phyloP scores from a whole-genome alignment of 2,329 filamentous ascomycete genomes.

The Acephala macrosclerotiorum region DNA sequence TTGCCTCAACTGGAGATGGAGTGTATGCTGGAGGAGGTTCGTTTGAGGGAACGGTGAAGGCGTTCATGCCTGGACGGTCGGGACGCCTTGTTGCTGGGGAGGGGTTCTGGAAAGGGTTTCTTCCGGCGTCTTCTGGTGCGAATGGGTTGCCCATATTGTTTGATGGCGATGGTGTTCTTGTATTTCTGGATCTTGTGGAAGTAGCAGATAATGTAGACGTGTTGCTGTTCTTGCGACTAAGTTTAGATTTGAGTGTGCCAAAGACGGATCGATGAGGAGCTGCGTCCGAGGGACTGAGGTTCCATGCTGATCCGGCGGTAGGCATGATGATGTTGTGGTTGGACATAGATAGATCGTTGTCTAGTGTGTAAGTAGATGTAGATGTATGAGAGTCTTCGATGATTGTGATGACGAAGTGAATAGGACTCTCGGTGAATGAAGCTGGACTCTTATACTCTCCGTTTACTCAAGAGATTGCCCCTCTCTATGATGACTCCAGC shows the following conservation, averaged over 20 bases:
- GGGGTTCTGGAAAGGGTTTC: constrained; percentile 29
- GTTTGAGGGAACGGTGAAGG: constrained; percentile 41
- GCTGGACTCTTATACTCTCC: neutral
- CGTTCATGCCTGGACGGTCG: constrained; percentile 42
- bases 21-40: constrained; percentile 45
- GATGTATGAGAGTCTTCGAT: neutral
- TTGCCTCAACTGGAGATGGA: constrained; percentile 29
- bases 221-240: constrained; percentile 30
- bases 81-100: constrained; percentile 40
- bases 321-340: constrained; percentile 19
- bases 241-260: constrained; percentile 32
- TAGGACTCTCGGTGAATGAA: constrained; percentile 1
- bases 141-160: constrained; percentile 15
- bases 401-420: constrained; percentile 1
- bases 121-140: constrained; percentile 10
- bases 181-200: constrained; percentile 15
- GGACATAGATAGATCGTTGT: neutral
- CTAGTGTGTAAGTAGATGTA: neutral
- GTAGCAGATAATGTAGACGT: constrained; percentile 21
- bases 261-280: constrained; percentile 24
- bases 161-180: constrained; percentile 6
- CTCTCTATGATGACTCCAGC: neutral
- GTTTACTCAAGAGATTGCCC: neutral
- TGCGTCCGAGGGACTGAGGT: constrained; percentile 14
- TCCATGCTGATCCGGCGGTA: constrained; percentile 23